Conservation (phyloP, 148 eudicot genomes). For the Camellia granthamiana region DNA sequence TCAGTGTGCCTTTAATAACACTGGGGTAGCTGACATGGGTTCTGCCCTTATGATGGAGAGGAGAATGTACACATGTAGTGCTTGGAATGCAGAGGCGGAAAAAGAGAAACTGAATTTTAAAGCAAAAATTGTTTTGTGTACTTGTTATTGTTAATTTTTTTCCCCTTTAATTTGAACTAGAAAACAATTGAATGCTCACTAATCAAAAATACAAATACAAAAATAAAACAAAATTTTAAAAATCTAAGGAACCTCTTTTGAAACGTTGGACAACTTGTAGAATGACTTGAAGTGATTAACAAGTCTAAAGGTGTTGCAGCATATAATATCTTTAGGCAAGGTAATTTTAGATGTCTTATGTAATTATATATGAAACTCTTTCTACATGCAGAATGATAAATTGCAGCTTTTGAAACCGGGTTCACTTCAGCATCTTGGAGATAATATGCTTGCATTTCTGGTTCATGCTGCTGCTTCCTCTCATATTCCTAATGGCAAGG, state of each 20-base stretch:
- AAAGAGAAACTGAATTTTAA: background rate
- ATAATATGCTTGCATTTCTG: constrained; percentile 91
- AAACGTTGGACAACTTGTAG: background rate
- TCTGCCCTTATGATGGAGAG: background rate
- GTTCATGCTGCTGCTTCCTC: constrained; percentile 64
- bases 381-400: constrained; percentile 75
- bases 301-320: background rate
- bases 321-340: background rate
- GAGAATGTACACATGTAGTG: background rate
- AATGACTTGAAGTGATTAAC: background rate
- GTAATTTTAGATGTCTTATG: background rate
- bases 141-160: background rate
- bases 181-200: background rate
- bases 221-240: background rate
- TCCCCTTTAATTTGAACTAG: background rate
- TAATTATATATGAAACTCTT: constrained; percentile 9
- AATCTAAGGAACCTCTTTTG: background rate
- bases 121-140: background rate
- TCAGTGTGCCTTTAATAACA: too few species aligned
- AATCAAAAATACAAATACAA: background rate
- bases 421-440: constrained; percentile 99
- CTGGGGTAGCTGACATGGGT: background rate
- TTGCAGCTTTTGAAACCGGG: constrained; percentile 77
- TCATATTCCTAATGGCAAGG: constrained; percentile 47
- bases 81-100: background rate